Conservation (phyloP, 768 basidiomycete species). For the Lyophyllum decastes region DNA sequence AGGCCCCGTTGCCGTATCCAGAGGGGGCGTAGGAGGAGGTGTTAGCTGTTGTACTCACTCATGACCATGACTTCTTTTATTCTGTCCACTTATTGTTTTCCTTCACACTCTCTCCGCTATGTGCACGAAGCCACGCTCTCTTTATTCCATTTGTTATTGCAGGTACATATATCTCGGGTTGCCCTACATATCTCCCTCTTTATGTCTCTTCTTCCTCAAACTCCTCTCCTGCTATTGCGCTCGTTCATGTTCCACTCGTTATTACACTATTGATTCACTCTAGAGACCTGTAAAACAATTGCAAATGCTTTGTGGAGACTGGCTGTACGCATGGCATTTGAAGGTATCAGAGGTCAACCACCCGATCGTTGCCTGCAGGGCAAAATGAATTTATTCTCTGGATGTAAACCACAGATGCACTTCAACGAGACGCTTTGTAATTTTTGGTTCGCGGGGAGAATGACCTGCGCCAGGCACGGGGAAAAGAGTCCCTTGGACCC, state of each 20-base stretch:
- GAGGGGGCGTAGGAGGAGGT: constrained; percentile 20
- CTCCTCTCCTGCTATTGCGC: background rate
- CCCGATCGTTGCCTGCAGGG: background rate
- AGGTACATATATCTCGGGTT: constrained; percentile 5
- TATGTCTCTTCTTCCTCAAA: background rate
- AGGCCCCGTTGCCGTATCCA: constrained; percentile 36
- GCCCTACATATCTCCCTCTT: constrained; percentile 6
- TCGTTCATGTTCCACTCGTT: constrained; percentile 1
- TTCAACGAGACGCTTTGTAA: background rate
- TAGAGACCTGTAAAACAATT: constrained; percentile 8
- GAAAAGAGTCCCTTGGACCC: too few species aligned
- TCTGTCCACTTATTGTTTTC: constrained; percentile 9
- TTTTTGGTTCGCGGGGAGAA: background rate
- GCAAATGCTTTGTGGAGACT: background rate
- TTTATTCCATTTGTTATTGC: constrained; percentile 10
- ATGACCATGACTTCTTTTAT: constrained; percentile 11
- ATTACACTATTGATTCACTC: constrained; percentile 5
- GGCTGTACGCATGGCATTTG: background rate
- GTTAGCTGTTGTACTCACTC: background rate
- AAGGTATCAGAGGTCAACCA: background rate
- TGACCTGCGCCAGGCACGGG: background rate
- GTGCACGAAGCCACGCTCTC: constrained; percentile 3
- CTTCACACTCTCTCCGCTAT: background rate
- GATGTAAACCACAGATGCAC: background rate
- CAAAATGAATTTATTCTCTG: too few species aligned